Evolutionary conservation across 495 filamentous ascomycete genomes (phyloP), one percentile per base, ranked within the genome.

Genomic region (Podospora conica): DNA sequence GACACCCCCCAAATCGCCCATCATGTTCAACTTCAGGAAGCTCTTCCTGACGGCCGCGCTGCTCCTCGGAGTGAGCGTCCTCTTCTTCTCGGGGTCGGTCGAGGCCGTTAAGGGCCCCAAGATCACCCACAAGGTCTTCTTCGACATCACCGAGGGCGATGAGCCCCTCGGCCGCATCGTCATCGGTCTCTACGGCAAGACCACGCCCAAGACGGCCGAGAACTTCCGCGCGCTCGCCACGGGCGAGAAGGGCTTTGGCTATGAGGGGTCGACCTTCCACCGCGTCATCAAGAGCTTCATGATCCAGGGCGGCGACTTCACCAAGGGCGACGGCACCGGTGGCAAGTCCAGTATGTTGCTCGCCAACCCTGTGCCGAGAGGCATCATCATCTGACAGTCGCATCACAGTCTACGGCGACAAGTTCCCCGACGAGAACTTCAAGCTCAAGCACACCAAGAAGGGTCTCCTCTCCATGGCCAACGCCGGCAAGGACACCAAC

Each of bases 301-400:
- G 95, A 97, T 97, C 77, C 95, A 98, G 82, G 95, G 95, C 76
- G 95, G 96, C 81, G 96, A 99, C 82, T 99, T 99, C 82, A 99
- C 96, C 78, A 91, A 88, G 68, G 88, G 88, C 69, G 93, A 99
- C 75, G 94, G 93, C 73, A 97, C 93, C 75, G 95, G 95, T 77
- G 95, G 95, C 73, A 97, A 97, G 86, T 96, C 93, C 57, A 87
- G 85, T 86, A 79, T 68, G 84, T 82, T 61, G 40, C 27, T 57
- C 6, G 5, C 3, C 7, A 1, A 18, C 23, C 11, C 48, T n/a
- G 2, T 22, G 4, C 1, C 10, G 1, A 18, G 2, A 23, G 10
- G 18, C 58, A 29, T 18, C 58, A 29, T 18, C 23, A 57, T 40
- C 65, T 73, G 25, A 72, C 64, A 2, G 7, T 0, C 15, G 1